Conservation (phyloP, 192 early-diverging fungal genomes). For the Diversispora eburnea region DNA sequence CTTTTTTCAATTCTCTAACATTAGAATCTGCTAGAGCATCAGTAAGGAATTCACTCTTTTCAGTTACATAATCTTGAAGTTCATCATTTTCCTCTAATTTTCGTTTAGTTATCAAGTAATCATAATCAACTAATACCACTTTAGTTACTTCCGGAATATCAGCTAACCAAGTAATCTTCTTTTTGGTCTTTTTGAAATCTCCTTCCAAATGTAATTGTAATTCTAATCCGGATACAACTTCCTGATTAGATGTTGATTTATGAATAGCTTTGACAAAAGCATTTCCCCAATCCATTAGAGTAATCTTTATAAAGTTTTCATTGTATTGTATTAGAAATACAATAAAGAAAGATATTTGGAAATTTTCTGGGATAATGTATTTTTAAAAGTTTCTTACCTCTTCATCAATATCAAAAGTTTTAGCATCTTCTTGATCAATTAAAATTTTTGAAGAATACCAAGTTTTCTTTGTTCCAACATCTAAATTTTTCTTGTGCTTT, state of each 20-base stretch:
- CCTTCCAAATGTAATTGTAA: constrained; percentile 83
- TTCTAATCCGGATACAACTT: constrained; percentile 56
- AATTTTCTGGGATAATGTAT: too few relatives aligned
- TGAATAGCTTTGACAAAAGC: constrained; percentile 78
- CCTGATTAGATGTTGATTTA: constrained; percentile 46
- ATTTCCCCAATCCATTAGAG: constrained; percentile 99
- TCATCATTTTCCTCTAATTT: constrained; percentile 93
- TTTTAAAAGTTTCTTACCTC: constrained; percentile 51
- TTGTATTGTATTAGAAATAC: background rate
- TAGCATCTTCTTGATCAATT: constrained; percentile 85
- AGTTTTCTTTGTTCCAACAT: constrained; percentile 83
- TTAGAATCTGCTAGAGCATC: constrained; percentile 67
- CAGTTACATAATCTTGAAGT: constrained; percentile 77
- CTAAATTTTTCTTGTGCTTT: constrained; percentile 97
- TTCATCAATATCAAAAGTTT: constrained; percentile 74
- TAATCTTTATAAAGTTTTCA: constrained; percentile 48
- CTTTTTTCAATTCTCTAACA: constrained; percentile 52
- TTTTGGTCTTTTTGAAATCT: constrained; percentile 98
- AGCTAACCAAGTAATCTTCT: constrained; percentile 96
- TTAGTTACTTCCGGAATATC: constrained; percentile 59
- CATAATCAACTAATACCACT: constrained; percentile 81
- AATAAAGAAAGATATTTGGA: background rate
- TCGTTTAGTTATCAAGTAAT: constrained; percentile 98
- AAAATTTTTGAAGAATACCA: constrained; percentile 73
- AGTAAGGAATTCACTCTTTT: constrained; percentile 76